Conservation (phyloP, 1,284 basidiomycete species). For the Ceratobasidium sp. region DNA sequence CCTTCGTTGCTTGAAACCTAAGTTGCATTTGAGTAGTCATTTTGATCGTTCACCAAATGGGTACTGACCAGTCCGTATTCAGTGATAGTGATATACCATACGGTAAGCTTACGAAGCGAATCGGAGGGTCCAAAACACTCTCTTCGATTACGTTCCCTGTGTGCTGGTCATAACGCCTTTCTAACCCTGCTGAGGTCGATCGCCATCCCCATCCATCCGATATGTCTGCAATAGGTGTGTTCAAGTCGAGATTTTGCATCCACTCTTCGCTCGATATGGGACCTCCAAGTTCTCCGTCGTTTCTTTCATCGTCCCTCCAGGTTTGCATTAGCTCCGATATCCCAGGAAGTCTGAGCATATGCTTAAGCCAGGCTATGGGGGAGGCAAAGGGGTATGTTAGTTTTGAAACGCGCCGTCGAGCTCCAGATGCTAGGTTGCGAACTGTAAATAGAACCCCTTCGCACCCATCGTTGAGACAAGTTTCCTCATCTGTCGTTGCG, state of each 20-base stretch:
- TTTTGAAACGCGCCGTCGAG: background rate
- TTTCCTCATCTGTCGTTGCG: background rate
- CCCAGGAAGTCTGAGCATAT: constrained; percentile 17
- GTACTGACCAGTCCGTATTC: background rate
- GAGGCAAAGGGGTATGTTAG: constrained; percentile 3
- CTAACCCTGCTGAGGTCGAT: background rate
- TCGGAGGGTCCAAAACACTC: background rate
- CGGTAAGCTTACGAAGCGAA: constrained; percentile 8
- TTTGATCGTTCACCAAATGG: background rate
- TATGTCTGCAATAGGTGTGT: background rate
- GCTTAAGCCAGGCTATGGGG: constrained; percentile 3
- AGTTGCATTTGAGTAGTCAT: background rate
- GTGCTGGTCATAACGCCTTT: background rate
- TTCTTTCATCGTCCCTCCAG: constrained; percentile 4
- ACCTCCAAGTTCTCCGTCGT: background rate
- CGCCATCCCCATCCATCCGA: constrained; percentile 3
- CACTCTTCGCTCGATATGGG: background rate
- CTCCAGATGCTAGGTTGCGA: background rate
- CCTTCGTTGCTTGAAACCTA: constrained; percentile 18
- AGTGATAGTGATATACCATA: background rate
- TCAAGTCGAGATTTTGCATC: constrained; percentile 4
- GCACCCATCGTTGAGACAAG: background rate
- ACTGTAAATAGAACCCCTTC: background rate
- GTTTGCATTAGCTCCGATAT: constrained; percentile 10
- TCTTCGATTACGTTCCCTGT: background rate